Base-by-base conservation (phyloP, 106 monocot genomes). In the Acorus calamus region DNA sequence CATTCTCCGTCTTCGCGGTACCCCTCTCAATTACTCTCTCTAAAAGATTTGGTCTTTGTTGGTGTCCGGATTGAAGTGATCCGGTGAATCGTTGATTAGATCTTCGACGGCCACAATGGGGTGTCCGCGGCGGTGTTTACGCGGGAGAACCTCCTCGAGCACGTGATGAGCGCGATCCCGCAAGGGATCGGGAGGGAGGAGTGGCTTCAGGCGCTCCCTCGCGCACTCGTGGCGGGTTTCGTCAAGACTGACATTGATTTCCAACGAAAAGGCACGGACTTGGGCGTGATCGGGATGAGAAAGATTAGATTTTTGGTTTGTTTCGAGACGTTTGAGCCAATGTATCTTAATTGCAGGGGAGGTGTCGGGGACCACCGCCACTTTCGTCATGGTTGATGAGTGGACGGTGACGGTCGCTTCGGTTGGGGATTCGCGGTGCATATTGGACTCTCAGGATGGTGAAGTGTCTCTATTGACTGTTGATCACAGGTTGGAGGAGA, bases 31-130 rank as follows among this genome's bases (percentile, higher is more conserved):
- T 3, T 7, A 11, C 45, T 46, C 42, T 46, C 5, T 3, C 10
- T 47, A 1, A 41, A 4, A 46, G 7, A 46, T 45, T 61, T 61
- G 5, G 8, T 4, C 2, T 60, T 8, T 60, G 28, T 8, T 49
- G 11, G 14, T 0, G 12, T 11, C 49, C 50, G 43, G 50, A 49
- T 49, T 47, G 49, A 6, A 12, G 0, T 49, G 44, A 45, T 0
- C 50, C 47, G 44, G 11, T 7, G 50, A 42, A 47, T 41, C 59
- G 46, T 57, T 10, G 28, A 14, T 59, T 77, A 86, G 86, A 71
- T 82, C 4, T 86, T 86, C 68, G 86, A 86, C 46, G 86, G 86
- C 8, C 86, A 86, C 77, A 86, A 86, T 69, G 86, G 86, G 10
- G 74, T 65, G 73, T 76, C 86, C 9, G 86, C 86, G 0, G 86